Conservation (phyloP, 148 eudicot genomes). For the Heliosperma pusillum region DNA sequence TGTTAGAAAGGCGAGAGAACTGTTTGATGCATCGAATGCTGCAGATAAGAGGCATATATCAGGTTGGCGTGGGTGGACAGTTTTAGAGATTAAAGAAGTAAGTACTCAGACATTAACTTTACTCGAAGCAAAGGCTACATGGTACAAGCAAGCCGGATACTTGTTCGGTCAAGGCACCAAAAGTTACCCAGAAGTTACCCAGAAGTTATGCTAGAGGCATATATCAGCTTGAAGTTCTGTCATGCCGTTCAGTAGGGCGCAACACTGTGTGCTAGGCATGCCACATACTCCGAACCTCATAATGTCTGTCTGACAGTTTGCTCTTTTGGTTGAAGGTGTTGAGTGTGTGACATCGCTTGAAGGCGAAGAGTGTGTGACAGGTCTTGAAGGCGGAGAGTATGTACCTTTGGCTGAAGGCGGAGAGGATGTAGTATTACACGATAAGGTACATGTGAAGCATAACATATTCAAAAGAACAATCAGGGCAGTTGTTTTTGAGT, state of each 20-base stretch:
- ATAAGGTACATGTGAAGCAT: not conserved
- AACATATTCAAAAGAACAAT: not conserved
- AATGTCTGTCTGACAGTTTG: constrained; percentile 68
- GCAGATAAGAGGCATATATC: too few relatives aligned
- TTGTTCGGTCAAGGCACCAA: too few relatives aligned
- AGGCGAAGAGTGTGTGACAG: constrained; percentile 37
- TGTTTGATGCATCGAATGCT: too few relatives aligned
- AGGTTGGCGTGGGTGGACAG: too few relatives aligned
- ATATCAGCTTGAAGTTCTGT: constrained; percentile 85
- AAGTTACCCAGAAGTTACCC: too few relatives aligned
- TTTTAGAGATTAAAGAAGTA: too few relatives aligned
- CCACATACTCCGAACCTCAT: constrained; percentile 80
- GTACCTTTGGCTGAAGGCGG: constrained; percentile 27
- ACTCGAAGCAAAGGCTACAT: too few relatives aligned
- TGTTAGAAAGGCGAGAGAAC: too few relatives aligned
- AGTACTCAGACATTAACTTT: too few relatives aligned
- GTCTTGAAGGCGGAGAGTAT: constrained; percentile 29
- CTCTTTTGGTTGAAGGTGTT: constrained; percentile 7
- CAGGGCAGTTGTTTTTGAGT: not conserved
- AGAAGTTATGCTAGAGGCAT: too few relatives aligned
- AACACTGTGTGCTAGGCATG: constrained; percentile 57
- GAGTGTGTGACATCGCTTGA: not conserved
- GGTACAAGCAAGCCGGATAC: too few relatives aligned
- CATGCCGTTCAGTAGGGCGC: constrained; percentile 52
- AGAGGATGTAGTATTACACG: not conserved